Base-by-base conservation (phyloP, 768 basidiomycete genomes). In the Suillus subalutaceus region DNA sequence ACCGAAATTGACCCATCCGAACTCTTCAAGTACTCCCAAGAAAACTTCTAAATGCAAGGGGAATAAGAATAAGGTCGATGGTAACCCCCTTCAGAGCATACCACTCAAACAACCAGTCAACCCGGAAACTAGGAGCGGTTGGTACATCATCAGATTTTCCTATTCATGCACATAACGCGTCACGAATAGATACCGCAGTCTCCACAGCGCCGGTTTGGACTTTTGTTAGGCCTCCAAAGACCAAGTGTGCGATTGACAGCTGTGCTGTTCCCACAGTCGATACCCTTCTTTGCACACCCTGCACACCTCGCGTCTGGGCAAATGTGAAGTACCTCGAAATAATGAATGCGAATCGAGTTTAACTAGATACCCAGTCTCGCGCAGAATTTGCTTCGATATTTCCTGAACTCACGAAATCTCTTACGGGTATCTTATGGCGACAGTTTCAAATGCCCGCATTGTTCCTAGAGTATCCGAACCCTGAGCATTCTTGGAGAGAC, bases 401-500 rank as follows among this genome's bases (percentile, higher is more conserved):
- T 20, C 76, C 76, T 23, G 68, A 73, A 43, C 69, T 78, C 10
- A 60, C 56, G 0, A 75, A 74, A 43, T 18, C 72, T 6, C 18
- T 41, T 46, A 41, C 66, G 23, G 69, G 72, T 13, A 66, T 77
- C 60, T 70, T 67, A 13, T 77, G 74, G 72, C 61, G 69, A 41
- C 72, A 78, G 55, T 77, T 69, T 18, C 73, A 73, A 61, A 70
- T 70, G 5, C 77, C 77, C 1, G 41, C 74, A 56, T 67, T 77
- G 52, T 23, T 77, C 23, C 68, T 77, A 2, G 68, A 70, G 46
- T 46, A 37, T 35, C 66, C 66, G 38, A 30, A 43, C 32, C 26
- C 58, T 6, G 62, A 62, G 3, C 65, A 70, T 30, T 38, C 15
- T 32, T 78, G 75, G 75, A 65, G 53, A 59, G 62, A 50, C 37